Conservation (phyloP, 2,329 filamentous ascomycete genomes). For the Tolypocladium guangdongense region DNA sequence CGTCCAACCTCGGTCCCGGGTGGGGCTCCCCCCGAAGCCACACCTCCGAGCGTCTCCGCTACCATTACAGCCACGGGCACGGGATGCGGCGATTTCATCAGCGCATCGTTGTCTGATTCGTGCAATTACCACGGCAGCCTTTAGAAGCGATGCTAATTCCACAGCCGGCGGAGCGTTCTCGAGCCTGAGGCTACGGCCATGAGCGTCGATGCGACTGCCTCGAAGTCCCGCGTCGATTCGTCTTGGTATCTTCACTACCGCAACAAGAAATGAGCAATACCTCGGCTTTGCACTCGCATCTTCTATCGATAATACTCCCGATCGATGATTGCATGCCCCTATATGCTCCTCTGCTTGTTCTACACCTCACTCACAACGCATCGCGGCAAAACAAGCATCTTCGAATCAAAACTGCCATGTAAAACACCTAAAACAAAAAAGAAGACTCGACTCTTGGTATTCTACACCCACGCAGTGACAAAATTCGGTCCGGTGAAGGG, state of each 20-base stretch:
- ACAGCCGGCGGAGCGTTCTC: not conserved
- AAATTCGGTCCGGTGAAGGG: constrained; percentile 1
- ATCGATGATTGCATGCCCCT: not conserved
- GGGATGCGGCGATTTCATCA: not conserved
- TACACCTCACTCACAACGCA: not conserved
- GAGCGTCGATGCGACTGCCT: too few relatives aligned
- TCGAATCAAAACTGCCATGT: constrained; percentile 1
- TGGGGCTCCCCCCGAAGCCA: not conserved
- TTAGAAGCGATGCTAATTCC: too few relatives aligned
- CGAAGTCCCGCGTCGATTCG: too few relatives aligned
- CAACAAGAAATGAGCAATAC: not conserved
- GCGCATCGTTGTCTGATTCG: not conserved
- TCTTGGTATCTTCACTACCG: not conserved
- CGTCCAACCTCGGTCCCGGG: not conserved
- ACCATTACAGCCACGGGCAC: not conserved
- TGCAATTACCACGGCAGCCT: not conserved
- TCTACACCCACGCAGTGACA: constrained; percentile 6
- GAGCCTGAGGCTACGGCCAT: not conserved
- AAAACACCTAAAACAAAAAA: constrained; percentile 7
- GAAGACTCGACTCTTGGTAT: constrained; percentile 6
- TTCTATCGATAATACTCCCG: not conserved
- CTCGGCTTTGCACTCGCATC: not conserved
- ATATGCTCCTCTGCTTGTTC: not conserved
- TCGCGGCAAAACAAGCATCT: not conserved
- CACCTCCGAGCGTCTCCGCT: not conserved